These are phyloP conservation scores for Colletotrichum sp. DNA, from an alignment of 2,329 filamentous ascomycete species.

Conservation along the genomic window DNA sequence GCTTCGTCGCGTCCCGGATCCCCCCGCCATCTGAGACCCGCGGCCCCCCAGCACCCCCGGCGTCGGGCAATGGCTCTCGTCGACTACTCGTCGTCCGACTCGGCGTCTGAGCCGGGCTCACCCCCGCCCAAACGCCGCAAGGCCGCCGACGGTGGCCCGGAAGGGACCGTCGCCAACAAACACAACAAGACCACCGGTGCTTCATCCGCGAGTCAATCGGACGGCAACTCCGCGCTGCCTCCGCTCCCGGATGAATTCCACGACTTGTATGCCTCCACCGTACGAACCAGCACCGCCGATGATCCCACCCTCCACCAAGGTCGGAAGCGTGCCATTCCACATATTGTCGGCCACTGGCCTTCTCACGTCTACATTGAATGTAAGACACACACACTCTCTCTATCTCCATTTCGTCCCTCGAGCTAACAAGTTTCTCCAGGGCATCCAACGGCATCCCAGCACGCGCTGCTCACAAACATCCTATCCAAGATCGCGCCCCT, in stretches of 20 bases:
- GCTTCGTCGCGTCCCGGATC: not conserved
- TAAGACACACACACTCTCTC: conserved; percentile 50
- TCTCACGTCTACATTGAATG: conserved; percentile 94
- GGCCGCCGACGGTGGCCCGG: conserved; percentile 22
- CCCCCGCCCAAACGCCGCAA: conserved; percentile 44
- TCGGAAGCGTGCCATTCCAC: conserved; percentile 79
- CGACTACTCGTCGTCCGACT: conserved; percentile 61
- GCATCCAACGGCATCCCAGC: conserved; percentile 56
- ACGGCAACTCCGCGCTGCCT: conserved; percentile 51
- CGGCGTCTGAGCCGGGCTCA: conserved; percentile 28
- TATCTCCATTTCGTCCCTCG: not conserved
- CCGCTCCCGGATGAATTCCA: conserved; percentile 83
- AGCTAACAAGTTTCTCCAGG: conserved; percentile 40
- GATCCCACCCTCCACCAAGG: conserved; percentile 87
- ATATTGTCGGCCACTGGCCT: conserved; percentile 90
- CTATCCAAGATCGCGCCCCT: conserved; percentile 40
- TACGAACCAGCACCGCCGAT: conserved; percentile 77
- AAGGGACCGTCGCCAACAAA: not conserved
- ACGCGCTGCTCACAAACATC: conserved; percentile 48
- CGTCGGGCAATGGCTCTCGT: conserved; percentile 61
- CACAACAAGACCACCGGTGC: not conserved
- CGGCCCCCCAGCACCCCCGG: not conserved
- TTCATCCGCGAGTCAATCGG: not conserved
- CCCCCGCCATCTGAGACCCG: not conserved
- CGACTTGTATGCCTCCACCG: conserved; percentile 85